phyloP scores from a whole-genome alignment of 2,329 filamentous ascomycete species.

The Aspergillus sp. region DNA sequence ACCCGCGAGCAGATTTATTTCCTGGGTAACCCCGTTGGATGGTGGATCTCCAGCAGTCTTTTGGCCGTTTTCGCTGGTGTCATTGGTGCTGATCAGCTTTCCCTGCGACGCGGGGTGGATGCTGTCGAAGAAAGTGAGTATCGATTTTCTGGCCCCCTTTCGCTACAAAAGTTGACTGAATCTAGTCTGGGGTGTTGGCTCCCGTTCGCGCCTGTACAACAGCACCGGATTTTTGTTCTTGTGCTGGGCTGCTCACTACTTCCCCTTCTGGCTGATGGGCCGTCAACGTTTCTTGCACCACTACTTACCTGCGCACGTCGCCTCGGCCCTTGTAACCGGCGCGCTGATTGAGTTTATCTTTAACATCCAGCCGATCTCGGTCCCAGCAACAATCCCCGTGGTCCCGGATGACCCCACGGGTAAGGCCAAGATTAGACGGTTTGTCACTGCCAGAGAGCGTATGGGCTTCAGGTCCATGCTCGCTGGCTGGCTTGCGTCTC shows the following conservation, averaged over 20 bases:
- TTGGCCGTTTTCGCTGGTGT: conserved; percentile 93
- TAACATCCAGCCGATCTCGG: conserved; percentile 72
- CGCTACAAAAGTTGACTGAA: not conserved
- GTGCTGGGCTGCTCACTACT: conserved; percentile 95
- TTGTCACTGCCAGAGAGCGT: conserved; percentile 79
- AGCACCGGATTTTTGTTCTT: conserved; percentile 99
- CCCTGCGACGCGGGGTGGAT: conserved; percentile 88
- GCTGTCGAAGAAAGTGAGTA: conserved; percentile 89
- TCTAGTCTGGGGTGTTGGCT: conserved; percentile 63
- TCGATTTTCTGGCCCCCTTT: not conserved
- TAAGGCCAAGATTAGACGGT: conserved; percentile 54
- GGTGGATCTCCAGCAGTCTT: conserved; percentile 94
- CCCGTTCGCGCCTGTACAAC: conserved; percentile 93
- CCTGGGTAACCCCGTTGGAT: conserved; percentile 92
- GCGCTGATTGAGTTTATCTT: conserved; percentile 95
- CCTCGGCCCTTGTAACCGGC: conserved; percentile 86
- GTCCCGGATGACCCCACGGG: conserved; percentile 46
- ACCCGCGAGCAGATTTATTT: conserved; percentile 98
- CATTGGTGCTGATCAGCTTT: conserved; percentile 88
- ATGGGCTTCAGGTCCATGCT: conserved; percentile 78
- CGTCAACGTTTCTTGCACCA: conserved; percentile 98
- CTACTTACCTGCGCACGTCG: conserved; percentile 92
- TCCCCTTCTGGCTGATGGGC: conserved; percentile 97
- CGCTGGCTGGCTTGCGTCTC: conserved; percentile 76
- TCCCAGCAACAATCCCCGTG: conserved; percentile 52